Conservation (phyloP, 1,284 basidiomycete genomes). For the Cryptococcus sp. region DNA sequence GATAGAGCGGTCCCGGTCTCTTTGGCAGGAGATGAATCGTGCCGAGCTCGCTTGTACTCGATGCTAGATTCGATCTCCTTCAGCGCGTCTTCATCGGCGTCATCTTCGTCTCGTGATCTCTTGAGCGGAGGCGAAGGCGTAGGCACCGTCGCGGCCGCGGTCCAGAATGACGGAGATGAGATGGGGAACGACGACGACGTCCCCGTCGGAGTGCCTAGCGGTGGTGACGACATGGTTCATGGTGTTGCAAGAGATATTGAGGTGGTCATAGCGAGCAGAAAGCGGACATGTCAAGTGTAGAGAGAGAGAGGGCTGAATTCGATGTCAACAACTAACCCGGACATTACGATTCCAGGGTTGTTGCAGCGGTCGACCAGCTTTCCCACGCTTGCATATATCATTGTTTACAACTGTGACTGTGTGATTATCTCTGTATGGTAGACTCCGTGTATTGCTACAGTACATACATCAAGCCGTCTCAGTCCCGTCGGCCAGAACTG, state of each 20-base stretch:
- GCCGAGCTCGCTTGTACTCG: conserved; percentile 12
- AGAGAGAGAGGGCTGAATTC: conserved; percentile 1
- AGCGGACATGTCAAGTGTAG: not conserved
- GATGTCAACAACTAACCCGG: conserved; percentile 4
- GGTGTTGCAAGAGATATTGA: not conserved
- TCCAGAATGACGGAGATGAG: conserved; percentile 42
- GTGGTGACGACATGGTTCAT: conserved; percentile 15
- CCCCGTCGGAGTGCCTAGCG: conserved; percentile 7
- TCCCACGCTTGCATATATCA: conserved; percentile 9
- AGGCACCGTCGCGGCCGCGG: conserved; percentile 26
- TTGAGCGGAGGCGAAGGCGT: conserved; percentile 5
- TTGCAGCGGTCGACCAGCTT: not conserved
- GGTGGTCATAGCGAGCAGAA: not conserved
- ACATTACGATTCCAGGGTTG: conserved; percentile 9
- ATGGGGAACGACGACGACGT: conserved; percentile 32
- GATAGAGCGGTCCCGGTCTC: conserved; percentile 23
- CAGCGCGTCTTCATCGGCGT: conserved; percentile 1
- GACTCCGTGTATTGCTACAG: too few species aligned
- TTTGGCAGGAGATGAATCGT: conserved; percentile 9
- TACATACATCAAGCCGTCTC: too few species aligned
- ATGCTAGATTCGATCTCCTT: conserved; percentile 1
- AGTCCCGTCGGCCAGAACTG: too few species aligned
- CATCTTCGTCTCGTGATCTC: conserved; percentile 1
- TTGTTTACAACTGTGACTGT: too few species aligned
- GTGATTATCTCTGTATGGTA: too few species aligned